Evolutionary conservation across 1,139 yeast genomes (phyloP).

Genomic region (Kodamaea ohmeri): DNA sequence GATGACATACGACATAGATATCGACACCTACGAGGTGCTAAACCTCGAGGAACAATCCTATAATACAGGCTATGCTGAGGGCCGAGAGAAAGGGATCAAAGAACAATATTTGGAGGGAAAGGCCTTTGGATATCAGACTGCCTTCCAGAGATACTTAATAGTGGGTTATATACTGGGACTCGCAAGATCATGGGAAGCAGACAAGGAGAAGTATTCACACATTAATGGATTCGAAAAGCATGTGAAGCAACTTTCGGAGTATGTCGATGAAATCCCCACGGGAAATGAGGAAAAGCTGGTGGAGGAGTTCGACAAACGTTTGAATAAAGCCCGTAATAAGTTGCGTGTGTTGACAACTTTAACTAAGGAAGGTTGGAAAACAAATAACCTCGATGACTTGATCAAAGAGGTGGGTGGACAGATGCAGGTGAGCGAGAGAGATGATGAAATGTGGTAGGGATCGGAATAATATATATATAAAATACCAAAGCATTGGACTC

Average conservation of each 20-base stretch:
- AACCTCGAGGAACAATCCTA: constrained; percentile 58
- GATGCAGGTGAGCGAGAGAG: constrained; percentile 38
- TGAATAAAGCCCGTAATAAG: constrained; percentile 52
- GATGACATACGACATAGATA: constrained; percentile 10
- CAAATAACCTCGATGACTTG: constrained; percentile 32
- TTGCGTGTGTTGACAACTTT: constrained; percentile 43
- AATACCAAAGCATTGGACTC: no score
- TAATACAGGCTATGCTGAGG: constrained; percentile 59
- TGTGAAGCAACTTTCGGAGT: constrained; percentile 26
- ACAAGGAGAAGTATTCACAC: constrained; percentile 18
- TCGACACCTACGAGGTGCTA: constrained; percentile 48
- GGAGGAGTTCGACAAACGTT: constrained; percentile 41
- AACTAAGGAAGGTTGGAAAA: constrained; percentile 34
- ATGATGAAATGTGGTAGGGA: constrained; percentile 47
- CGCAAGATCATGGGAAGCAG: constrained; percentile 35
- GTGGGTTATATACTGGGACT: constrained; percentile 65
- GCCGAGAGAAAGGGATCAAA: constrained; percentile 42
- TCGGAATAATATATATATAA: background rate
- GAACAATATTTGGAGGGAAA: constrained; percentile 62
- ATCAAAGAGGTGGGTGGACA: constrained; percentile 40
- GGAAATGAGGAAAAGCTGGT: constrained; percentile 46
- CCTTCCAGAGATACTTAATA: constrained; percentile 64
- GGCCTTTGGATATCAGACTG: constrained; percentile 77
- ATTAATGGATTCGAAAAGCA: constrained; percentile 25
- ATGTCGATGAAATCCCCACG: constrained; percentile 25